Evolutionary conservation across 441 rosid species (phyloP).

Genomic region (Syzygium malaccense): DNA sequence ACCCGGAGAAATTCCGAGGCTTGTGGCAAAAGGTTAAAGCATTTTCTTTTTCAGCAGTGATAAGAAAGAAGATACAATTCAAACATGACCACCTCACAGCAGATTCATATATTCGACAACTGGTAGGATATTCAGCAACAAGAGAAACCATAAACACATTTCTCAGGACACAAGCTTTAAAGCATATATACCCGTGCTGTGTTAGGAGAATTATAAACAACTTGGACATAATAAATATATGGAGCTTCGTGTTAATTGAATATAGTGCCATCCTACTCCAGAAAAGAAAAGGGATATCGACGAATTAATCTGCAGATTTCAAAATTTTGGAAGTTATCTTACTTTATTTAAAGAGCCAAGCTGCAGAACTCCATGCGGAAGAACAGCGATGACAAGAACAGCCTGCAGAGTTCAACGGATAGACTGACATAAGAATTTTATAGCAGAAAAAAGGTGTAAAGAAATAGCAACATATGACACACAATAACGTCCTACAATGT

Average conservation of each 20-base stretch:
- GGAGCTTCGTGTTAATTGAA: background rate
- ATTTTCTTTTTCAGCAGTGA: background rate
- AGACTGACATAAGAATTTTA: background rate
- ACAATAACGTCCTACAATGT: background rate
- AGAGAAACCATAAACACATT: background rate
- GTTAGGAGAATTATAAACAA: background rate
- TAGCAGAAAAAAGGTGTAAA: background rate
- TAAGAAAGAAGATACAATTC: background rate
- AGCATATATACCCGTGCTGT: background rate
- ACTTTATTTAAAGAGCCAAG: constrained; percentile 78
- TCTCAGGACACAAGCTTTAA: background rate
- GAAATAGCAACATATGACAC: background rate
- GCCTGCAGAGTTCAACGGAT: constrained; percentile 35
- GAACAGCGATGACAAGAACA: constrained; percentile 63
- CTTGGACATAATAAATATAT: background rate
- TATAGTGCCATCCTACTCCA: background rate
- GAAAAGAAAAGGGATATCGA: background rate
- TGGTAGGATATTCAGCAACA: background rate
- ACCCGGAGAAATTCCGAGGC: background rate
- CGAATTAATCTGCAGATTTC: background rate
- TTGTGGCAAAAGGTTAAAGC: background rate
- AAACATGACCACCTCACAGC: background rate
- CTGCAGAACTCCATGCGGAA: constrained; percentile 79
- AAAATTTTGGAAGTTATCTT: constrained; percentile 23
- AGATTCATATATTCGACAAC: background rate